These are phyloP conservation scores for Viola odorata DNA, from an alignment of 345 rosid genomes.

Conservation along the genomic window DNA sequence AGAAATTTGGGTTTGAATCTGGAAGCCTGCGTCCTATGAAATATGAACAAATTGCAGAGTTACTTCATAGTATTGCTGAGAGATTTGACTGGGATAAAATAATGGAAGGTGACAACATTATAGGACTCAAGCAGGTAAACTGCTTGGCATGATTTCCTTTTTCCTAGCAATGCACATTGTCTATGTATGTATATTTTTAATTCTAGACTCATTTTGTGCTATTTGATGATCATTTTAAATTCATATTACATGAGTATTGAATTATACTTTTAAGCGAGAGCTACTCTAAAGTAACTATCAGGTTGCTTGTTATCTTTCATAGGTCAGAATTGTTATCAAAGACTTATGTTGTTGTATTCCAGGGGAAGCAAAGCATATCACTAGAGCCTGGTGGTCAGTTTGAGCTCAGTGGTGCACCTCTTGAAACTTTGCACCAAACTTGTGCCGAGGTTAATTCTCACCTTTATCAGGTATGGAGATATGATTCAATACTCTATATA, in stretches of 20 bases:
- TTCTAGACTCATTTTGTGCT: slow-evolving; percentile 5
- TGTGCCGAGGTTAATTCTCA: slow-evolving; percentile 99
- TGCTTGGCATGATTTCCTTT: neutral
- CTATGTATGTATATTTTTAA: neutral
- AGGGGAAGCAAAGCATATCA: slow-evolving; percentile 99
- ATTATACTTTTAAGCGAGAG: too few species aligned
- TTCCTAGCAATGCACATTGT: neutral
- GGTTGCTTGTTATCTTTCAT: neutral
- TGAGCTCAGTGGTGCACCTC: slow-evolving; percentile 99
- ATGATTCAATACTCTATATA: neutral
- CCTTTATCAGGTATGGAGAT: slow-evolving; percentile 74
- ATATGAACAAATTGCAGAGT: slow-evolving; percentile 85
- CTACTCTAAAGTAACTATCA: neutral
- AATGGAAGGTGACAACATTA: slow-evolving; percentile 81
- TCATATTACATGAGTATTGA: neutral
- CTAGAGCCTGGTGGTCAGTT: slow-evolving; percentile 99
- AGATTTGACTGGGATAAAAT: slow-evolving; percentile 98
- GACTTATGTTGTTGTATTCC: slow-evolving; percentile 19
- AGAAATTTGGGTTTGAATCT: slow-evolving; percentile 93
- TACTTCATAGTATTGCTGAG: slow-evolving; percentile 92
- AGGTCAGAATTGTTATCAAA: neutral
- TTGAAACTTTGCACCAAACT: slow-evolving; percentile 97
- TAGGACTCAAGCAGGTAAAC: slow-evolving; percentile 90
- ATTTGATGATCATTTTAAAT: neutral
- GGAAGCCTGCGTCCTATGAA: slow-evolving; percentile 76